Base-by-base conservation (phyloP, 495 filamentous ascomycete genomes). In the Glutinoglossum americanum region DNA sequence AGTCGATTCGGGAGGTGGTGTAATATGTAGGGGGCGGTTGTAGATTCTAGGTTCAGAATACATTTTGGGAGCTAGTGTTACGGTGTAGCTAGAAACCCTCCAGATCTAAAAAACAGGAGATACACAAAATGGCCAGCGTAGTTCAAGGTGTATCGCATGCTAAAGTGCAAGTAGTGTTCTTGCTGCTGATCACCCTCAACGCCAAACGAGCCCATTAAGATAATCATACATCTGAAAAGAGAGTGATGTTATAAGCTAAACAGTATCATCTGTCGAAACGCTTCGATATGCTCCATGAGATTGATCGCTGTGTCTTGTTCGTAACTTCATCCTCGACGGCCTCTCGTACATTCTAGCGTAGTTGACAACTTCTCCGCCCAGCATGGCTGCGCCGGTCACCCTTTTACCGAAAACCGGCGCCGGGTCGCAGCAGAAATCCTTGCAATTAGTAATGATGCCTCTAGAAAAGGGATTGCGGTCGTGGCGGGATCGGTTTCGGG, bases 351-450 rank as follows among this genome's bases (percentile, higher is more conserved):
- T 80, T 37, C 76, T 78, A 23, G 85, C 83, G 67, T 95, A 98
- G 67, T 95, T 85, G 56, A 98, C 78, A 17, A 73, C 63, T 61
- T 85, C 77, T 15, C 92, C 90, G 11, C 79, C 87, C 4, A 98
- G 69, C 69, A 87, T 73, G 1, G 80, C 87, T 27, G 77, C 73
- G 5, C 89, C 89, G 56, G 77, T 80, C 60, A 84, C 77, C 32
- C 85, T 77, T 57, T 74, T 75, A 37, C 85, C 80, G 69, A 96
- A 88, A 32, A 93, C 63, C 8, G 92, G 89, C 19, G 83, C 79
- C 0, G 85, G 78, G 65, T 96, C 92, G 63, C 85, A 87, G 86
- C 87, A 98, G 68, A 98, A 98, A 68, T 98, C 92, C 58, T 80
- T 87, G 65, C 90, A 97, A 62, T 98, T 98, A 33, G 80, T 80